Base-by-base conservation (phyloP, 148 eudicot genomes). In the Cornus kousa region DNA sequence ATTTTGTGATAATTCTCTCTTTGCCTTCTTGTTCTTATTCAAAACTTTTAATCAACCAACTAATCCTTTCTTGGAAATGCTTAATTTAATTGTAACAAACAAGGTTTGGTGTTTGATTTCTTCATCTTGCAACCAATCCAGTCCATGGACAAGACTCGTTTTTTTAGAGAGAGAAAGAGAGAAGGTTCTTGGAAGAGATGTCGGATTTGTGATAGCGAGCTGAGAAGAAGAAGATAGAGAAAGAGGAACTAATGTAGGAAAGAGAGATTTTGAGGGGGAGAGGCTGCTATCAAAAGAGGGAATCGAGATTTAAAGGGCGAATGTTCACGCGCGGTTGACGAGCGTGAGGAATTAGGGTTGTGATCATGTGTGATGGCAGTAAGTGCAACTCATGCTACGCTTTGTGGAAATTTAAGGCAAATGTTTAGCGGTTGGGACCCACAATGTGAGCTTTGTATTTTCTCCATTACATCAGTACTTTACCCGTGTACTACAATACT, bases 161-260 rank as follows among this genome's bases (percentile, higher is more conserved):
- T 5, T 14, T 4, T 33, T 43, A 35, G 67, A 55, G 10, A 71
- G 43, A 35, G 32, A 8, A 28, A 68, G 73, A 23, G 48, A 20
- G 74, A 73, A 66, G 77, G 37, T 72, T 79, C 77, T 73, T 28
- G 71, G 81, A 73, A 73, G 35, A 53, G 53, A 22, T 40, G 23
- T 57, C 64, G 14, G 20, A 57, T 57, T 57, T 57, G 74, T 4
- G 74, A 9, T n/a, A 16, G 28, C 28, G 37, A 37, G 28, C 17
- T 40, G 11, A 7, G 70, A 48, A 22, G 50, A 60, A 43, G 71
- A 75, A 75, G 70, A 64, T 32, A 64, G 1, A 23, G 57, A 39
- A 69, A 66, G 71, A 10, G 28, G 20, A 71, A 24, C 5, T 13
- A 57, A 57, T 17, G 20, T 13, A 2, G 4, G 71, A 43, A 71